A percentile compares a stretch with the other conserved stretches of the same genome.
phyloP scores from a whole-genome alignment of 2,329 filamentous ascomycete genomes.

The Cladophialophora exuberans region DNA sequence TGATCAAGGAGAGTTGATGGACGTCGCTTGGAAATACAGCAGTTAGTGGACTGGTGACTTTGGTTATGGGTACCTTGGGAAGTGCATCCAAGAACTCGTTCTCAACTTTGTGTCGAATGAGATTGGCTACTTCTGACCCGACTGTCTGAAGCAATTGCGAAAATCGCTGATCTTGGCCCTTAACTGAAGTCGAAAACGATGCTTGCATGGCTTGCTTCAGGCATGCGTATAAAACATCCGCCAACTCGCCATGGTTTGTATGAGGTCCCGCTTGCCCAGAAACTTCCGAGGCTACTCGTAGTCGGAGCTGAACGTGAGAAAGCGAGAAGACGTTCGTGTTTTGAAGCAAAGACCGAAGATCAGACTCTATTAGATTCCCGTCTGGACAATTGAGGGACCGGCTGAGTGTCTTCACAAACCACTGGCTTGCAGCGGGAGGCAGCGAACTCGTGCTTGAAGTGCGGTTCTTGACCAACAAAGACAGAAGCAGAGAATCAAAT shows the following conservation, averaged over 20 bases:
- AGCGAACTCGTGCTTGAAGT: conserved; percentile 7
- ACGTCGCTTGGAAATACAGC: conserved; percentile 19
- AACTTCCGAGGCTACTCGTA: conserved; percentile 15
- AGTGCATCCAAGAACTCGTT: conserved; percentile 42
- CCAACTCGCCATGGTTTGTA: conserved; percentile 28
- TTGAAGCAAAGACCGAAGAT: conserved; percentile 36
- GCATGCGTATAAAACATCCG: conserved; percentile 35
- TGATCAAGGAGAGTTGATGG: conserved; percentile 20
- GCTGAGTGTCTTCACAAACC: conserved; percentile 19
- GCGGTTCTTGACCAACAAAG: conserved; percentile 8
- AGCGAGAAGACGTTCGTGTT: conserved; percentile 31
- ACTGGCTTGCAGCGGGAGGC: conserved; percentile 10
- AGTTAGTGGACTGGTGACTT: conserved; percentile 19
- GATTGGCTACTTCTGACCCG: conserved; percentile 31
- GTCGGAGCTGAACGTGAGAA: conserved; percentile 24
- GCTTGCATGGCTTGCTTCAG: conserved; percentile 15
- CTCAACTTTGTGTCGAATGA: conserved; percentile 47
- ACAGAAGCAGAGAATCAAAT: conserved; percentile 9
- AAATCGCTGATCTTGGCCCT: conserved; percentile 14
- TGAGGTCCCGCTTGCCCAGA: conserved; percentile 8
- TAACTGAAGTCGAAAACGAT: neutral
- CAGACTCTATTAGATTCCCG: conserved; percentile 1
- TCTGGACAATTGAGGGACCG: conserved; percentile 6
- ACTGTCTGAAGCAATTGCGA: conserved; percentile 17
- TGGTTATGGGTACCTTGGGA: conserved; percentile 20